These are phyloP conservation scores for Corymbia citriodora DNA, from an alignment of 441 rosid species.

Conservation along the genomic window DNA sequence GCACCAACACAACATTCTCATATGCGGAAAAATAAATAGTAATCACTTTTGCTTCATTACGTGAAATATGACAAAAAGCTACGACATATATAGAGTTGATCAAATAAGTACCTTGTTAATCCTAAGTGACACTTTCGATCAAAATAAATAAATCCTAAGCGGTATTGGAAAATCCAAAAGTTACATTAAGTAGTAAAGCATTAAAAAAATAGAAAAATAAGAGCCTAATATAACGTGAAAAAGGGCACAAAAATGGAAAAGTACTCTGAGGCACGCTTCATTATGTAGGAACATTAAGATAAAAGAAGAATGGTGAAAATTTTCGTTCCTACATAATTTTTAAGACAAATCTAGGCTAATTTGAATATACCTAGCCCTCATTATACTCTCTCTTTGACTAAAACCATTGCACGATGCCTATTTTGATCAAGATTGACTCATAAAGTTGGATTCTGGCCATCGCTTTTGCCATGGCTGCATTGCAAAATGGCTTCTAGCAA, in stretches of 20 bases:
- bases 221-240: background rate
- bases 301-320: background rate
- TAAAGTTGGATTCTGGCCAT: slow-evolving; percentile 28
- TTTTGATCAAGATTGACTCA: slow-evolving; percentile 17
- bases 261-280: background rate
- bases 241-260: background rate
- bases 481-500: background rate
- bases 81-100: background rate
- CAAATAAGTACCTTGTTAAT: background rate
- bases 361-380: background rate
- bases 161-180: background rate
- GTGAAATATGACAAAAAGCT: background rate
- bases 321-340: background rate
- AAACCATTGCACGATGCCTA: slow-evolving; percentile 21
- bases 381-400: background rate
- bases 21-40: background rate
- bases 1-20: background rate
- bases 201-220: background rate
- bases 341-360: background rate
- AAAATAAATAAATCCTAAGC: no score
- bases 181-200: background rate
- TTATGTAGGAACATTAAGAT: background rate
- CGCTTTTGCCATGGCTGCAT: background rate
- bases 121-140: background rate
- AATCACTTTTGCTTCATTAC: background rate